Conservation (phyloP, 2,329 filamentous ascomycete genomes). For the Capronia americana region DNA sequence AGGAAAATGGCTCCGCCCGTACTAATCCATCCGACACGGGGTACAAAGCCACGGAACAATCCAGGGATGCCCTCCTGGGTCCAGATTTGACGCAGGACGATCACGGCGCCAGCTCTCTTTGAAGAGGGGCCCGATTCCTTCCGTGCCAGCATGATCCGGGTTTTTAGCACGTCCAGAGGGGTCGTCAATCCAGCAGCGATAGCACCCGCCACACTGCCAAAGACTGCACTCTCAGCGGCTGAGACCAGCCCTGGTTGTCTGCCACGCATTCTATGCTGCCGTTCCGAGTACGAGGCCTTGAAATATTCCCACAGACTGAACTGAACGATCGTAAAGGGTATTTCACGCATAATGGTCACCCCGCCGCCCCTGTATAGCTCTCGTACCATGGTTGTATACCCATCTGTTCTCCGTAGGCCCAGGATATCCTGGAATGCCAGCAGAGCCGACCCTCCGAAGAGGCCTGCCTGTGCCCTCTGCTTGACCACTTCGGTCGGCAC, state of each 20-base stretch:
- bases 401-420: constrained; percentile 48
- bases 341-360: constrained; percentile 92
- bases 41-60: constrained; percentile 66
- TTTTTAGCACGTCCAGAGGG: constrained; percentile 95
- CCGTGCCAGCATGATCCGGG: constrained; percentile 87
- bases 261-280: constrained; percentile 60
- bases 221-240: constrained; percentile 79
- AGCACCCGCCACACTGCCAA: constrained; percentile 82
- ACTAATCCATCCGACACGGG: constrained; percentile 92
- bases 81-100: constrained; percentile 69
- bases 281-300: constrained; percentile 64
- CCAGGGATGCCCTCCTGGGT: constrained; percentile 53
- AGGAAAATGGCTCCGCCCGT: constrained; percentile 93
- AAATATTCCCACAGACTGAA: constrained; percentile 96
- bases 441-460: constrained; percentile 74
- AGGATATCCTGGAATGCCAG: constrained; percentile 75
- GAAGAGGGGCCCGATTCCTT: constrained; percentile 61
- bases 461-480: constrained; percentile 89
- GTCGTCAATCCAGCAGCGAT: constrained; percentile 89
- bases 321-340: constrained; percentile 96
- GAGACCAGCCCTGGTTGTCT: constrained; percentile 60
- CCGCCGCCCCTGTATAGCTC: constrained; percentile 92
- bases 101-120: constrained; percentile 44
- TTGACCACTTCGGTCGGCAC: constrained; percentile 98
- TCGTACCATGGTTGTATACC: constrained; percentile 63